Percentiles rank a stretch among this genome's conserved stretches.
phyloP scores from a whole-genome alignment of 768 basidiomycete species.

The Boletellus ananiceps region DNA sequence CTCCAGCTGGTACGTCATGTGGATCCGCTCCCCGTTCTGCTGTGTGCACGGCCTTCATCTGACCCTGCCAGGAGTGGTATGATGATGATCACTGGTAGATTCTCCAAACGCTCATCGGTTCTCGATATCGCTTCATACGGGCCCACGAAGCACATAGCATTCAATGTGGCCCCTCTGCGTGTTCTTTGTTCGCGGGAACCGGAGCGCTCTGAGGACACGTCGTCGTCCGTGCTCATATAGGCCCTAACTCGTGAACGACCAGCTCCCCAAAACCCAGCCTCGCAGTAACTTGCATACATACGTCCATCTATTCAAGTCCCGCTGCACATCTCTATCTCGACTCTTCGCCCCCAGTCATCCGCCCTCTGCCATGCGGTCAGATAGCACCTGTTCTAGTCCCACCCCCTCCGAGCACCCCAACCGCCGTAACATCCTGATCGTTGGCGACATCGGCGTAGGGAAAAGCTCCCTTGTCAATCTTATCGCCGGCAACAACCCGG shows the following conservation, averaged over 20 bases:
- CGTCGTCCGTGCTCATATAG: constrained; percentile 18
- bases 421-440: constrained; percentile 25
- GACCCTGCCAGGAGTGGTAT: background rate
- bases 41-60: background rate
- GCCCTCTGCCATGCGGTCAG: constrained; percentile 8
- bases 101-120: constrained; percentile 9
- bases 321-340: background rate
- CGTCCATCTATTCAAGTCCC: background rate
- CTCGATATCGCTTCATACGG: background rate
- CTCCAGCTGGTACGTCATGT: background rate
- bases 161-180: background rate
- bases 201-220: background rate
- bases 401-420: constrained; percentile 3
- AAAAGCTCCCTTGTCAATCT: constrained; percentile 44
- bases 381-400: constrained; percentile 14
- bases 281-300: background rate
- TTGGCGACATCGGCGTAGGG: constrained; percentile 28
- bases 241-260: background rate
- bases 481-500: constrained; percentile 24
- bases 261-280: background rate
- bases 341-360: background rate
- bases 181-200: constrained; percentile 8
- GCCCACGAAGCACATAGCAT: constrained; percentile 10
- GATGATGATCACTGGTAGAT: background rate
- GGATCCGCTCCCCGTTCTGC: background rate